A percentile compares a stretch with the other conserved stretches of the same genome.
These are phyloP conservation scores for Malus fusca DNA, from an alignment of 306 rosid species.

Conservation along the genomic window DNA sequence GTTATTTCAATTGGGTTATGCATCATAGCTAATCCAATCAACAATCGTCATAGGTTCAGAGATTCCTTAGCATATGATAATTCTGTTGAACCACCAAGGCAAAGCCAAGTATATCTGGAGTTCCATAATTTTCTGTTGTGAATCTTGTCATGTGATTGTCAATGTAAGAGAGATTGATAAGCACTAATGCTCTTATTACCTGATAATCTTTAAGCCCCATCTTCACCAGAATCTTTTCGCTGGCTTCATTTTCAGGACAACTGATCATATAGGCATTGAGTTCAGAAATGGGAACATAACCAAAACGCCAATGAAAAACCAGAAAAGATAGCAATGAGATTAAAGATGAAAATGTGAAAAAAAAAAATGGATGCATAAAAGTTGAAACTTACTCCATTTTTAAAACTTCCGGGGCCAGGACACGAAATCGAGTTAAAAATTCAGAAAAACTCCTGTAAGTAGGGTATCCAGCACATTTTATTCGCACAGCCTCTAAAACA, in stretches of 20 bases:
- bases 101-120: background rate
- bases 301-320: constrained; percentile 7
- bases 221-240: constrained; percentile 61
- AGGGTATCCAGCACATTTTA: constrained; percentile 94
- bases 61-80: background rate
- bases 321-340: constrained; percentile 9
- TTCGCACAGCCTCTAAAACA: constrained; percentile 91
- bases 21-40: background rate
- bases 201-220: constrained; percentile 66
- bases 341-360: constrained; percentile 11
- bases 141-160: background rate
- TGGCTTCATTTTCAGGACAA: constrained; percentile 56
- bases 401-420: constrained; percentile 74
- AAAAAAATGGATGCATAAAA: background rate
- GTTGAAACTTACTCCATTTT: constrained; percentile 58
- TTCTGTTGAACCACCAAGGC: background rate
- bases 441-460: constrained; percentile 63
- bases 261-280: constrained; percentile 32
- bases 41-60: background rate
- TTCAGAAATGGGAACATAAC: constrained; percentile 17
- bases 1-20: background rate
- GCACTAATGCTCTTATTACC: constrained; percentile 38
- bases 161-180: background rate
- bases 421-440: constrained; percentile 51
- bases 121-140: constrained; percentile 1